Evolutionary conservation across 495 filamentous ascomycete genomes (phyloP), one percentile per base, ranked within the genome.

Genomic region (Penicillium longicatenatum): DNA sequence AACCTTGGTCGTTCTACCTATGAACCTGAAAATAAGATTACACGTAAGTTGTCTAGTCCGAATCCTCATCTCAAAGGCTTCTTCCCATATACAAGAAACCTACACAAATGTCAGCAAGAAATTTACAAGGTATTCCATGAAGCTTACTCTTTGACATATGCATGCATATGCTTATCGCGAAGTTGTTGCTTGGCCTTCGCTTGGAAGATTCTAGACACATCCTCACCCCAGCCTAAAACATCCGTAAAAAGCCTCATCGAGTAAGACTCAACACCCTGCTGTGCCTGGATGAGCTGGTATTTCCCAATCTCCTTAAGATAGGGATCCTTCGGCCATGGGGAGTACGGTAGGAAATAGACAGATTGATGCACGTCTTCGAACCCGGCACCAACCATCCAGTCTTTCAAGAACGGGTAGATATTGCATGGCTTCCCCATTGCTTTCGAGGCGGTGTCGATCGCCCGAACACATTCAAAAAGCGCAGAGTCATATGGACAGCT

Each of bases 241-340:
- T 84, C 76, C 0, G 84, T 89, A 48, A 85, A 75, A 17, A 86
- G 76, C 9, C 83, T 81, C 29, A 86, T 59, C 8, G 67, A 73
- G 63, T 81, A 84, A 3, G 77, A 70, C 33, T 74, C 85, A 43
- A 87, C 79, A 9, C 84, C 83, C 58, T 86, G 75, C 31, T 84
- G 67, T 7, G 84, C 81, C 60, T 86, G 78, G 1, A 82, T 62
- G 24, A 85, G 65, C 50, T 88, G 84, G 22, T 79, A 85, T 54
- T 79, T 75, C 59, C 88, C 88, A 20, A 90, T 80, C 52, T 82
- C 82, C 64, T 89, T 89, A 57, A 89, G 66, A 30, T 78, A 74
- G 26, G 77, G 80, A 59, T 89, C 86, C 60, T 78, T 83, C 11
- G 86, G 78, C 87, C 88, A 90, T 0, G 81, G 78, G 0, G 84